Evolutionary conservation across 108 stramenopile genomes (phyloP), one percentile per base, ranked within the genome.

Genomic region (Cyclotella choctawhatcheeana): DNA sequence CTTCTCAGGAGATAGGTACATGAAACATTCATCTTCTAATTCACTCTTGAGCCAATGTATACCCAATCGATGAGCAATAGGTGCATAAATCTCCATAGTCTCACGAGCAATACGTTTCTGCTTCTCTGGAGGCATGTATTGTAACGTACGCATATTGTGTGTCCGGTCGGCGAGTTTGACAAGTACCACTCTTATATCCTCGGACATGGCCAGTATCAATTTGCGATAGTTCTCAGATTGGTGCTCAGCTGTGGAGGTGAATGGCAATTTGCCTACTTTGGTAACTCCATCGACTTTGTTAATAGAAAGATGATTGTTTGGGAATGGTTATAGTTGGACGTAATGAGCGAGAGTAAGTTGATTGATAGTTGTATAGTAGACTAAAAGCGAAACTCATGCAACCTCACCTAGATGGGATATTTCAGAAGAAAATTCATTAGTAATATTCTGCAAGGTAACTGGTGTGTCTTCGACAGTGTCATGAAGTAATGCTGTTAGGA

Each of bases 1-100:
- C 32, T 74, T 44, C 24, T 63, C 64, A 4, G 79, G 59, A 37
- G 58, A 34, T 43, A 80, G 44, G 20, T 67, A 61, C 27, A 50
- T 44, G 33, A 86, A 86, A n/a, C 82, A 77, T 34, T 71, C 48
- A 31, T 86, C 82, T 35, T 86, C 82, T 22, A 86, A 58, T 50
- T 83, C 82, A 10, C 43, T 64, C 61, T 86, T 86, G 0, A 83
- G n/a, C 33, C 30, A 51, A 26, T 77, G 58, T 16, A 86, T 65
- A 14, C 82, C 82, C 56, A 83, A 47, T 7, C 74, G 44, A 43
- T 83, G 69, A 5, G 82, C 82, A 5, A 86, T 27, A 12, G 85
- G 82, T 6, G 79, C 78, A 26, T 76, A 83, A 21, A 86, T 69
- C 29, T 83, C 64, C 65, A 82, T 64, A 2, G 84, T 82, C 27